A percentile compares a stretch with the other conserved stretches of the same genome.
Evolutionary conservation across 768 basidiomycete genomes (phyloP).

Genomic region (Suillus subluteus): DNA sequence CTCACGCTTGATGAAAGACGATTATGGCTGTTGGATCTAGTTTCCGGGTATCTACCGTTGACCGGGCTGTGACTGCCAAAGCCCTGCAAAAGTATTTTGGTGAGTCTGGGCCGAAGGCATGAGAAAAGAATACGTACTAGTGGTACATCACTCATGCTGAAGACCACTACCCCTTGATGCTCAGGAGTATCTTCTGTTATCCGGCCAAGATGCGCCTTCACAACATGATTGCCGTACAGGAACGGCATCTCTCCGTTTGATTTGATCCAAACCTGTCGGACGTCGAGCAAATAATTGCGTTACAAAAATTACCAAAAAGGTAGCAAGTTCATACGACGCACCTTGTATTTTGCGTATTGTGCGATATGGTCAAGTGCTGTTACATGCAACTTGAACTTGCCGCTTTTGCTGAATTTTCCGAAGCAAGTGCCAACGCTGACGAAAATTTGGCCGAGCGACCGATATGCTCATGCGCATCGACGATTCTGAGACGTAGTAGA

Average conservation of each 20-base stretch:
- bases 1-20: constrained; percentile 96
- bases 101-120: constrained; percentile 12
- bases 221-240: constrained; percentile 96
- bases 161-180: constrained; percentile 97
- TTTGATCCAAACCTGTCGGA: constrained; percentile 92
- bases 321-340: constrained; percentile 34
- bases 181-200: constrained; percentile 99
- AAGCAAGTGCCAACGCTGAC: constrained; percentile 95
- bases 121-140: constrained; percentile 54
- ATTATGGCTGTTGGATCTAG: constrained; percentile 96
- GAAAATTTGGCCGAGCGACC: constrained; percentile 89
- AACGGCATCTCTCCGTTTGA: constrained; percentile 99
- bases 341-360: constrained; percentile 98
- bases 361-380: constrained; percentile 92
- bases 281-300: not conserved
- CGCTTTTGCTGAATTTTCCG: constrained; percentile 96
- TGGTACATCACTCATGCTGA: constrained; percentile 94
- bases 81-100: constrained; percentile 55
- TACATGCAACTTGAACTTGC: constrained; percentile 97
- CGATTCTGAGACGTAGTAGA: constrained; percentile 95
- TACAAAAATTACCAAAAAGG: not conserved
- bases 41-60: constrained; percentile 95
- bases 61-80: constrained; percentile 97
- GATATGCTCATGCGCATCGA: constrained; percentile 93
- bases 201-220: constrained; percentile 97